Percentiles rank a stretch among this genome's conserved stretches.
phyloP scores from a whole-genome alignment of 768 basidiomycete species.

The Calocera cornea region DNA sequence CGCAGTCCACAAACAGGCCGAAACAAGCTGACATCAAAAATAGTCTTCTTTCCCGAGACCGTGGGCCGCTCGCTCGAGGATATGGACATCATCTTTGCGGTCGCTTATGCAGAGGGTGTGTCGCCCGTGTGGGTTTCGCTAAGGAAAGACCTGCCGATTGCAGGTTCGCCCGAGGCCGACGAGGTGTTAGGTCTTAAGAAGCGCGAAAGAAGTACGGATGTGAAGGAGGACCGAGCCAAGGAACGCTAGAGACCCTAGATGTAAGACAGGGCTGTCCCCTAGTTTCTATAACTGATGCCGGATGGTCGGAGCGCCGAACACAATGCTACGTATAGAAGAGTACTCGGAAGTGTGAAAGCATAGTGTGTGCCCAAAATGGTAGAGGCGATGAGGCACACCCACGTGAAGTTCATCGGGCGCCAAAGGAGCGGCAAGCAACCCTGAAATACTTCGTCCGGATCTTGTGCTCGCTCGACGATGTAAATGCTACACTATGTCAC shows the following conservation, averaged over 20 bases:
- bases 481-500: neutral
- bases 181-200: constrained; percentile 3
- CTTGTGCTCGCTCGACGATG: neutral
- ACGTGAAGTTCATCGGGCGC: neutral
- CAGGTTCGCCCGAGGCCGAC: neutral
- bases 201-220: neutral
- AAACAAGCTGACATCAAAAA: neutral
- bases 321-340: no score
- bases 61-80: constrained; percentile 11
- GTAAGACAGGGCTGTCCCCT: no score
- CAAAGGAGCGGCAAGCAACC: neutral
- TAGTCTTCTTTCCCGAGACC: constrained; percentile 14
- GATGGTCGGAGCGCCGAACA: no score
- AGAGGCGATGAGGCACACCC: neutral
- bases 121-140: neutral
- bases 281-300: no score
- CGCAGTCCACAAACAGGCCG: neutral
- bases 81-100: constrained; percentile 11
- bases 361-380: no score
- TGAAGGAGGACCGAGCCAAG: neutral
- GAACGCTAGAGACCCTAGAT: neutral
- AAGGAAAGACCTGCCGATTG: neutral
- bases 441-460: neutral
- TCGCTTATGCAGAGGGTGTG: neutral
- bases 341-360: no score